Evolutionary conservation across 1,284 basidiomycete genomes (phyloP), one percentile per base, ranked within the genome.

Genomic region (Blastosporella zonata): DNA sequence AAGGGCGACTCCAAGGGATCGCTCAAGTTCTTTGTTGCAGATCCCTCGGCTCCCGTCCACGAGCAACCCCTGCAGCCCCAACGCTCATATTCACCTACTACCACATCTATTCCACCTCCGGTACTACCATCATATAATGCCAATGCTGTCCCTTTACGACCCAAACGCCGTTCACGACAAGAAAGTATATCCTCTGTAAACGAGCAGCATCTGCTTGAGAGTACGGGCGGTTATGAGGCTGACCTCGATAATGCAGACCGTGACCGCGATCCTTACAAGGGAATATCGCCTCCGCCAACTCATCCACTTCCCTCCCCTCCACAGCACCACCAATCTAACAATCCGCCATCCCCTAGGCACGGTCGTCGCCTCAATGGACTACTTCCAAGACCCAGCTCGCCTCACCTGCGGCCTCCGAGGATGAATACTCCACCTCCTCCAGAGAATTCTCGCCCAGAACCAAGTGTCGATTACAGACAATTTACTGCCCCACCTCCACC

Each of bases 1-100:
- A 70, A 79, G 20, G 90, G 88, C 35, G 90, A 93, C 62, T 72
- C 79, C 17, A 82, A 75, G 57, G 90, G 88, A 12, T 79, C 77
- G 17, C 79, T 94, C 58, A 93, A 93, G 68, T 86, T 95, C 54
- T 74, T 93, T 50, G 84, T 92, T 20, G 82, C 83, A 23, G 77
- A 79, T 60, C 73, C 78, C 18, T 77, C 79, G 46, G 80, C 79
- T 6, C 62, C 69, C n/a, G 78, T 85, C 13, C 81, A 82, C 50
- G 81, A 82, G 55, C 67, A 67, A 6, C 55, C 64, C 2, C 58
- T 55, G 8, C 67, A 67, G 6, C 55, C 63, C 1, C 59, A 57
- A 17, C 65, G 72, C 27, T 63, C 68, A 6, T 63, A 62, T 49
- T 61, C 70, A 34, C 74, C 78, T 9, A 68, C 72, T 15, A 68